These are phyloP conservation scores for Chamaecyparis obtusa DNA, from an alignment of 75 land plant species.

Conservation along the genomic window DNA sequence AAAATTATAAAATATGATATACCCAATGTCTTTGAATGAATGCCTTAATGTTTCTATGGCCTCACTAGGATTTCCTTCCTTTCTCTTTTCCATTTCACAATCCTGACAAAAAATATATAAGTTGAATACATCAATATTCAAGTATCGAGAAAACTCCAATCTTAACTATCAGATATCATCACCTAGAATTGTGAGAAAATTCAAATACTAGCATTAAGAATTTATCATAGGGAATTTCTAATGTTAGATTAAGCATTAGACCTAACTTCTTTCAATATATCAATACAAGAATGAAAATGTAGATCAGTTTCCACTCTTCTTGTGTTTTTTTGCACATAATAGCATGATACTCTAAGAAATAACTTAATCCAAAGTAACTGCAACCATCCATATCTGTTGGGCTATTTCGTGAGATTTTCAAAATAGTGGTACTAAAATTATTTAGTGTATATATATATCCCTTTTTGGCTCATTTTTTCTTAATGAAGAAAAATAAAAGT, in stretches of 20 bases:
- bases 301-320: too few species aligned
- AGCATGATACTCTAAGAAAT: too few species aligned
- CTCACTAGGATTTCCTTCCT: constrained; percentile 48
- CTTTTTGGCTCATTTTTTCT: too few species aligned
- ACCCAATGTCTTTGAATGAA: constrained; percentile 42
- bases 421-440: too few species aligned
- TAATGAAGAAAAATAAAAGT: too few species aligned
- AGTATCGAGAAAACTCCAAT: not conserved
- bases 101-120: constrained; percentile 24
- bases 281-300: not conserved
- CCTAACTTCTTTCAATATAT: not conserved
- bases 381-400: too few species aligned
- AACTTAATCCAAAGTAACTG: too few species aligned
- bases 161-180: constrained; percentile 36
- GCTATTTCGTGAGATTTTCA: too few species aligned
- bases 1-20: not conserved
- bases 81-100: constrained; percentile 49
- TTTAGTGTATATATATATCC: too few species aligned
- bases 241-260: not conserved
- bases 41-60: constrained; percentile 28
- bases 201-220: not conserved
- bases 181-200: constrained; percentile 17
- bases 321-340: too few species aligned
- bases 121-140: not conserved
- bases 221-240: not conserved